Evolutionary conservation across 1,139 yeast species (phyloP).

Genomic region (Nakaseomyces bracarensis): DNA sequence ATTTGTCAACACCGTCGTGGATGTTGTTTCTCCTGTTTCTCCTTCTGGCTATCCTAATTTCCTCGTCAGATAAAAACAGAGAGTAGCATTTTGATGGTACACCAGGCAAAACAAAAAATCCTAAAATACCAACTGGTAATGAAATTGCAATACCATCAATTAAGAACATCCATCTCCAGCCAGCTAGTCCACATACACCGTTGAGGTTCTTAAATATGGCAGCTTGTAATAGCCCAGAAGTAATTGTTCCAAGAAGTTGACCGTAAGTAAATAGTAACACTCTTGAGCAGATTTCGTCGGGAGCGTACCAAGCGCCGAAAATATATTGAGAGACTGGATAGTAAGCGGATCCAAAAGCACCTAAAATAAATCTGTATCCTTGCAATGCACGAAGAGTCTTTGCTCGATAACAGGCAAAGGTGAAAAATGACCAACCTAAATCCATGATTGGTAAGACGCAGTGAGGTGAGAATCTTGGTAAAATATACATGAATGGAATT

Average conservation of each 20-base stretch:
- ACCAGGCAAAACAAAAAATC: constrained; percentile 58
- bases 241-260: constrained; percentile 51
- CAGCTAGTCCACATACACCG: constrained; percentile 43
- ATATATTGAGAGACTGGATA: constrained; percentile 54
- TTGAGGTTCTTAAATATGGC: constrained; percentile 43
- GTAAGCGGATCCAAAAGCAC: constrained; percentile 57
- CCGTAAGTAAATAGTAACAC: constrained; percentile 56
- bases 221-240: constrained; percentile 60
- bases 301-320: constrained; percentile 55
- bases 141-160: constrained; percentile 54
- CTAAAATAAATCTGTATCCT: constrained; percentile 53
- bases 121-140: constrained; percentile 51
- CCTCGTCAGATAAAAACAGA: constrained; percentile 48
- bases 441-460: constrained; percentile 50
- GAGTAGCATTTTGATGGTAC: constrained; percentile 56
- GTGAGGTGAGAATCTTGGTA: constrained; percentile 45
- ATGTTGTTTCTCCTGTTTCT: constrained; percentile 40
- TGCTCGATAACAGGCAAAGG: constrained; percentile 46
- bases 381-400: constrained; percentile 42
- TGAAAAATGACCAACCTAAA: constrained; percentile 57
- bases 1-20: constrained; percentile 23
- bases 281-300: constrained; percentile 51
- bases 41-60: constrained; percentile 48
- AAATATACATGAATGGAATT: constrained; percentile 38
- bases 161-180: constrained; percentile 72